Percentiles rank a stretch among this genome's conserved stretches.
Evolutionary conservation across 768 basidiomycete genomes (phyloP).

Genomic region (Kwoniella sp.): DNA sequence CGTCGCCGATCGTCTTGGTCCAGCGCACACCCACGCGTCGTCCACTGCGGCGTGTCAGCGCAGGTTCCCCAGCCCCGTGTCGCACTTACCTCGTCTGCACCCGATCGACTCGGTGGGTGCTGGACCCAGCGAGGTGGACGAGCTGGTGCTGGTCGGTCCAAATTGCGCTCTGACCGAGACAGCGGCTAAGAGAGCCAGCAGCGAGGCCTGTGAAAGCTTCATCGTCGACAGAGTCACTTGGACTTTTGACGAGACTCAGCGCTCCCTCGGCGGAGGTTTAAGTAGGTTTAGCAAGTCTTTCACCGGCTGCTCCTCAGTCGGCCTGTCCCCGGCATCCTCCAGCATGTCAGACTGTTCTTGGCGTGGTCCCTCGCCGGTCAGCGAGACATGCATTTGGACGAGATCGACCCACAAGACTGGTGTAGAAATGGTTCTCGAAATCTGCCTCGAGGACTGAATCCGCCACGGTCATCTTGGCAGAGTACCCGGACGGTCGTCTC

Average conservation of each 20-base stretch:
- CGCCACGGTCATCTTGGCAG: neutral
- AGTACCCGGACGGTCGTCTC: conserved; percentile 7
- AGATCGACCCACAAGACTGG: too few relatives aligned
- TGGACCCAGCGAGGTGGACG: conserved; percentile 4
- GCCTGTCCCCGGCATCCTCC: too few relatives aligned
- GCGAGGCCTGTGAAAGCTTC: neutral
- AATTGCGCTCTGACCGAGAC: conserved; percentile 11
- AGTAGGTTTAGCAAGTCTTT: too few relatives aligned
- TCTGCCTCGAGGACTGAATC: neutral
- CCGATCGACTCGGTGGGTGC: conserved; percentile 13
- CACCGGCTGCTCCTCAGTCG: too few relatives aligned
- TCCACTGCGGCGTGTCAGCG: conserved; percentile 2
- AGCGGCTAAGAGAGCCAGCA: neutral
- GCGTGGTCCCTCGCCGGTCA: conserved; percentile 9
- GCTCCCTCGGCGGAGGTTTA: too few relatives aligned
- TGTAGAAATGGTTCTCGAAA: neutral
- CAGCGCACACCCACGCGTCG: conserved; percentile 9
- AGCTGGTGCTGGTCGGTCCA: conserved; percentile 1
- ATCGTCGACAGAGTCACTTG: neutral
- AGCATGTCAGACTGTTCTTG: conserved; percentile 12
- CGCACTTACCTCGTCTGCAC: conserved; percentile 8
- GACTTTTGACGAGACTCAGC: neutral
- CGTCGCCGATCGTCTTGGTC: conserved; percentile 1
- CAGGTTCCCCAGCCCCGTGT: neutral
- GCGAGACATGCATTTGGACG: too few relatives aligned